A percentile compares a stretch with the other conserved stretches of the same genome.
These are phyloP conservation scores for Backusella circina DNA, from an alignment of 192 early-diverging fungal species.

Conservation along the genomic window DNA sequence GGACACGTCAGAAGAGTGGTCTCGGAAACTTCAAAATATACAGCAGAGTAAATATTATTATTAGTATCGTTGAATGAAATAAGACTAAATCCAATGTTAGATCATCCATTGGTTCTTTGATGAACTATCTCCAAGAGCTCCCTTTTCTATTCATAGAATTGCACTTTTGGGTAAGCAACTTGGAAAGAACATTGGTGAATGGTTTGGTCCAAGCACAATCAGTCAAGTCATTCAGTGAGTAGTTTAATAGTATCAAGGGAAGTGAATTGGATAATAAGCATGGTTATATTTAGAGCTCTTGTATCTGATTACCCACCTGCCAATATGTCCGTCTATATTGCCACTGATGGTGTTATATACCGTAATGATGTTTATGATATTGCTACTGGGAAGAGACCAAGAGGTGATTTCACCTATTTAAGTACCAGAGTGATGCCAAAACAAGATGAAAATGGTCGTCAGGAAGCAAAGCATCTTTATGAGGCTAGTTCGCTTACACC, in stretches of 20 bases:
- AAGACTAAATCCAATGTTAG: not conserved
- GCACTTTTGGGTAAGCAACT: constrained; percentile 77
- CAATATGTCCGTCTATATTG: constrained; percentile 69
- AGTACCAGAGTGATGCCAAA: constrained; percentile 25
- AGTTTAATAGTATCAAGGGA: not conserved
- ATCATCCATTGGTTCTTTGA: constrained; percentile 75
- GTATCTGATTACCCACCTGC: constrained; percentile 52
- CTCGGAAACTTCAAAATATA: constrained; percentile 41
- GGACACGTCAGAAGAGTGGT: constrained; percentile 37
- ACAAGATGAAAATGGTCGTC: constrained; percentile 23
- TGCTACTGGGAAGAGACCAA: constrained; percentile 31
- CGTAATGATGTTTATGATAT: constrained; percentile 61
- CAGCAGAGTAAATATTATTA: constrained; percentile 30
- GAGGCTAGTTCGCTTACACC: not conserved
- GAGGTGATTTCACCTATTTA: constrained; percentile 27
- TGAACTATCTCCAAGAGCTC: constrained; percentile 56
- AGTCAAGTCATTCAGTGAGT: constrained; percentile 75
- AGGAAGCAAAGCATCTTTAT: constrained; percentile 31
- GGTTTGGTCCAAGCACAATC: constrained; percentile 94
- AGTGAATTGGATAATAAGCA: not conserved
- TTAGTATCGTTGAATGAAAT: not conserved
- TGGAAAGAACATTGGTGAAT: constrained; percentile 92
- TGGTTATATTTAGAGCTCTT: constrained; percentile 46
- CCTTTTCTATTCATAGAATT: constrained; percentile 93
- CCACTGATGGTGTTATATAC: constrained; percentile 83